A percentile compares a stretch with the other conserved stretches of the same genome.
Conservation (phyloP, 2,329 filamentous ascomycete species). For the Aspergillus awamori region DNA sequence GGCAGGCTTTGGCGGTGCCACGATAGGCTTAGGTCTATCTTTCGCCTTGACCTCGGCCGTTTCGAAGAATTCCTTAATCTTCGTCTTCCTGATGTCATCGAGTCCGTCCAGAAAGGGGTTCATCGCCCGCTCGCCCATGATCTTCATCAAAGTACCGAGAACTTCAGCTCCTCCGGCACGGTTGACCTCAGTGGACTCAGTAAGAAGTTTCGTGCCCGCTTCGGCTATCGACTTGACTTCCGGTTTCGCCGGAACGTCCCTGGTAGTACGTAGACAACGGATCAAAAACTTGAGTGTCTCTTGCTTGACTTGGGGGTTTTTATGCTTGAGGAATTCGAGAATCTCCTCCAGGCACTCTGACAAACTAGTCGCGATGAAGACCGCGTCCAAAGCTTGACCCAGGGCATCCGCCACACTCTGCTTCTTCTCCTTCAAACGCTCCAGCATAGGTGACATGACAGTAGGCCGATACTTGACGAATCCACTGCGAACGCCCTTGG, state of each 20-base stretch:
- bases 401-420: conserved; percentile 83
- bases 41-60: conserved; percentile 83
- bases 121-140: conserved; percentile 96
- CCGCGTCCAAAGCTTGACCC: conserved; percentile 76
- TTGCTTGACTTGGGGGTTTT: conserved; percentile 97
- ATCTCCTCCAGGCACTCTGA: conserved; percentile 92
- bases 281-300: conserved; percentile 94
- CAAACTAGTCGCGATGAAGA: conserved; percentile 68
- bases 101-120: conserved; percentile 86
- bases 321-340: conserved; percentile 80
- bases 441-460: conserved; percentile 88
- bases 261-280: conserved; percentile 78
- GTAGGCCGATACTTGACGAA: conserved; percentile 80
- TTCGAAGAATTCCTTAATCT: conserved; percentile 91
- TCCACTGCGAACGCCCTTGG: conserved; percentile 76
- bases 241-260: conserved; percentile 78
- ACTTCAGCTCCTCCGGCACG: conserved; percentile 90
- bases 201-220: conserved; percentile 81
- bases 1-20: conserved; percentile 61
- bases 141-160: conserved; percentile 95
- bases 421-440: conserved; percentile 98
- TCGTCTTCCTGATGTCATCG: conserved; percentile 92
- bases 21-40: conserved; percentile 81
- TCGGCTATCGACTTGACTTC: conserved; percentile 89
- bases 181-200: conserved; percentile 83